phyloP scores from a whole-genome alignment of 768 basidiomycete genomes.

The Russula brevipes region DNA sequence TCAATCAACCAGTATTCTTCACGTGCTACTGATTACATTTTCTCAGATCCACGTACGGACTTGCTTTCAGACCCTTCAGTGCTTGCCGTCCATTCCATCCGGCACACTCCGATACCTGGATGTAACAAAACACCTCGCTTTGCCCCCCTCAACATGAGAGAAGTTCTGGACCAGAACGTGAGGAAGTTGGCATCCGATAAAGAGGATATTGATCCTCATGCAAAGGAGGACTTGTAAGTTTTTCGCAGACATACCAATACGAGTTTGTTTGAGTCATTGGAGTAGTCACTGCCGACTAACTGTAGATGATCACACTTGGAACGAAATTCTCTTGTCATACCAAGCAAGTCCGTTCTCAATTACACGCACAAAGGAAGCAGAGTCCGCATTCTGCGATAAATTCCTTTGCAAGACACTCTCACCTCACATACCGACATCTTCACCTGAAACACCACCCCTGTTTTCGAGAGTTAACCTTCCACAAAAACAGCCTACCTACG shows the following conservation, averaged over 20 bases:
- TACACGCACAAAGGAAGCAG: background rate
- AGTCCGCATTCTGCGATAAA: background rate
- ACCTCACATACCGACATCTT: background rate
- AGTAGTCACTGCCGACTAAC: conserved; percentile 4
- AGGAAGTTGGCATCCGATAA: background rate
- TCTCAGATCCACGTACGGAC: background rate
- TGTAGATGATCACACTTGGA: background rate
- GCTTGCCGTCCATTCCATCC: conserved; percentile 11
- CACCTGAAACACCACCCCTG: conserved; percentile 12
- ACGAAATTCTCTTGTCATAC: background rate
- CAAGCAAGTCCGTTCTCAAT: conserved; percentile 6
- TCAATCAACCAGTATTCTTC: background rate
- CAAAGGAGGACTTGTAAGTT: background rate
- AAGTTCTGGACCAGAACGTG: background rate
- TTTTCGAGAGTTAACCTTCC: background rate
- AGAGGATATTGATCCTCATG: background rate
- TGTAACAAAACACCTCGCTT: background rate
- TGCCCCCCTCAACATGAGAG: background rate
- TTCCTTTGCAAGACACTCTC: conserved; percentile 1
- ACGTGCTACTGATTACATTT: background rate
- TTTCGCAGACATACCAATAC: background rate
- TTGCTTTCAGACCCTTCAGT: background rate
- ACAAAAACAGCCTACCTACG: background rate
- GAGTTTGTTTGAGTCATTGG: background rate
- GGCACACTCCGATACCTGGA: conserved; percentile 11